Base-by-base conservation (phyloP, 176 grass and related monocot species). In the Aegilops sharonensis region DNA sequence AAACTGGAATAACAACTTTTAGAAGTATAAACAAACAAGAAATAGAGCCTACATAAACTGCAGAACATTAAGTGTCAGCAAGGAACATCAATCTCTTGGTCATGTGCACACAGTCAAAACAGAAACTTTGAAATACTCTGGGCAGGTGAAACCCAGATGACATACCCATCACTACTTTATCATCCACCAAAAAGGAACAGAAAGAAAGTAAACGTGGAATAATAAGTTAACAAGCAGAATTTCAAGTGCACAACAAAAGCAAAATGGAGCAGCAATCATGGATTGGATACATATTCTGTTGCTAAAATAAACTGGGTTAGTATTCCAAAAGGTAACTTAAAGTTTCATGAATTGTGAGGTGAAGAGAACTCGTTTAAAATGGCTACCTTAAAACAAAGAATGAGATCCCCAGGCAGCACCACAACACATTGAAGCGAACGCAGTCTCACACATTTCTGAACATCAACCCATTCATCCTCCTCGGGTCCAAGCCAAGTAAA, bases 401-500 rank as follows among this genome's bases (percentile, higher is more conserved):
- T 93, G 48, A 91, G 93, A 5, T 95, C 93, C 37, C 93, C 91
- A 59, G 91, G 91, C 89, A 93, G 87, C 59, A 93, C 93, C 4
- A 87, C 93, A 83, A 89, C 81, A 74, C 93, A 95, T 91, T 95
- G 91, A 34, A 87, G 85, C 68, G 91, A 95, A 50, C 91, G 85
- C 42, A 91, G 91, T 32, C 91, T 87, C 61, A 95, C 93, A 92
- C 88, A 93, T 88, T 89, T 91, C 32, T 87, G 86, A 77, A 95
- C 93, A 72, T 93, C 91, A 75, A 95, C 82, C 93, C 93, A 95
- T 87, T 95, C 93, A 87, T 95, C 93, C 24, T 95, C 93, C 80
- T 95, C 93, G 1, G 89, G 84, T 57, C 93, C 91, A 85, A 95
- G 92, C 81, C 93, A 91, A 72, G 91, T 72, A 84, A 95, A 95